Evolutionary conservation across 495 filamentous ascomycete genomes (phyloP).

Genomic region (Choiromyces venosus): DNA sequence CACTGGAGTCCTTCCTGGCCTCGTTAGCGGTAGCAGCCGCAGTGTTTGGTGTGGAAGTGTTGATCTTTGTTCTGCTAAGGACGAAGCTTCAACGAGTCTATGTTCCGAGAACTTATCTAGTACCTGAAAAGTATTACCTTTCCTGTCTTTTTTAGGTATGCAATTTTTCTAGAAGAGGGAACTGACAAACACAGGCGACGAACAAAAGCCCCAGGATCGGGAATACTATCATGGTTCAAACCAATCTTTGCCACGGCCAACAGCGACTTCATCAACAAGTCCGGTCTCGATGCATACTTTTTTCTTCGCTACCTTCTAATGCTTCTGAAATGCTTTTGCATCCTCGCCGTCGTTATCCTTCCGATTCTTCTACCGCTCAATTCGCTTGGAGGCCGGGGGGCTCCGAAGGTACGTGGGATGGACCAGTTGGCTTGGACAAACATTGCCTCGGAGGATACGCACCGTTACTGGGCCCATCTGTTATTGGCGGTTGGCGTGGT

Average conservation of each 20-base stretch:
- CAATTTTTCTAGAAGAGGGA: background rate
- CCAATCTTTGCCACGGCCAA: constrained; percentile 61
- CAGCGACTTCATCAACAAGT: constrained; percentile 81
- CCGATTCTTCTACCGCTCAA: constrained; percentile 87
- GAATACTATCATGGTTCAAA: constrained; percentile 40
- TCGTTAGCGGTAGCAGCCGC: constrained; percentile 65
- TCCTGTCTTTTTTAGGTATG: background rate
- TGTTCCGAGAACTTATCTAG: constrained; percentile 87
- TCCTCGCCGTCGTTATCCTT: constrained; percentile 69
- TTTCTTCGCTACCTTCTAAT: constrained; percentile 94
- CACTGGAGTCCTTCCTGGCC: constrained; percentile 63
- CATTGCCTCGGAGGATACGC: constrained; percentile 60
- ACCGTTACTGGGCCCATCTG: constrained; percentile 84
- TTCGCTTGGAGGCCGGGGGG: constrained; percentile 62
- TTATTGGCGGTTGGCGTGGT: constrained; percentile 74
- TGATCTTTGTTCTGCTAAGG: constrained; percentile 71
- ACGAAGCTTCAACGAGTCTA: constrained; percentile 79
- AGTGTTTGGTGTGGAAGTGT: constrained; percentile 71
- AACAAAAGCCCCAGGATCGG: constrained; percentile 32
- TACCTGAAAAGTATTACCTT: constrained; percentile 72
- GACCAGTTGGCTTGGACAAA: constrained; percentile 90
- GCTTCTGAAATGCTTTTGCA: constrained; percentile 84
- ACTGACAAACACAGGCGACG: constrained; percentile 31
- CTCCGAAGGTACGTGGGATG: constrained; percentile 58
- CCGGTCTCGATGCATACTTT: constrained; percentile 95